A percentile compares a stretch with the other conserved stretches of the same genome.
phyloP scores from a whole-genome alignment of 176 grass and related monocot genomes.

The Paspalum notatum region DNA sequence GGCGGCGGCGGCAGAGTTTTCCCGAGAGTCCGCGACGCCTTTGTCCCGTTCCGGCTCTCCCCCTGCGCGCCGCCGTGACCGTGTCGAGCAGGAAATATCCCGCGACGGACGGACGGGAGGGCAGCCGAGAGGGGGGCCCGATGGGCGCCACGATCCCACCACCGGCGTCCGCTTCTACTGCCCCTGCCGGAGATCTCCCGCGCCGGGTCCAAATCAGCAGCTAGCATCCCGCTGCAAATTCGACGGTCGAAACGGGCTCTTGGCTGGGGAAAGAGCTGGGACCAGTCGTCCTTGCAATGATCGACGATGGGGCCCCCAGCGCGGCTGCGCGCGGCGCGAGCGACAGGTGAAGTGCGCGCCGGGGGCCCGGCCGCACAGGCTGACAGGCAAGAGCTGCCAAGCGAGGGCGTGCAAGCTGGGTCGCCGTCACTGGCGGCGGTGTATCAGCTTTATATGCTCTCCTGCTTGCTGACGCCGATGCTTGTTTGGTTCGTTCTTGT shows the following conservation, averaged over 20 bases:
- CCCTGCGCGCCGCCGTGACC: too few species aligned
- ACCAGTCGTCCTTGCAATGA: constrained; percentile 25
- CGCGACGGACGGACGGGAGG: constrained; percentile 34
- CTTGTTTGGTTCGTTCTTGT: neutral
- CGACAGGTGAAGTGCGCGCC: constrained; percentile 16
- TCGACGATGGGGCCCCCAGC: neutral
- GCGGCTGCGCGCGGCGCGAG: neutral
- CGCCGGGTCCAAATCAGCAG: neutral
- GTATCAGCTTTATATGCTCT: constrained; percentile 17
- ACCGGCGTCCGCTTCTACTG: neutral
- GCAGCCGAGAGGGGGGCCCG: neutral
- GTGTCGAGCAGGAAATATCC: constrained; percentile 47
- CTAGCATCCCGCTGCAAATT: neutral
- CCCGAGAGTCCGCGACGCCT: neutral
- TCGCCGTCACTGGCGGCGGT: constrained; percentile 14
- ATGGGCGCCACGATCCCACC: constrained; percentile 40
- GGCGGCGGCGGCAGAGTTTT: neutral
- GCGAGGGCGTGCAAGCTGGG: constrained; percentile 33
- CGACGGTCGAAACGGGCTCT: constrained; percentile 35
- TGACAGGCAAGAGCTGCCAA: constrained; percentile 36
- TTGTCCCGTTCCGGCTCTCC: too few species aligned
- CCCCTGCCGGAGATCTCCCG: constrained; percentile 26
- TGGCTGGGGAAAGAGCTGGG: neutral
- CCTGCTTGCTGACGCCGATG: constrained; percentile 14
- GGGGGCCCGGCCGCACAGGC: neutral